These are phyloP conservation scores for Metschnikowia proteae DNA, from an alignment of 805 yeast species.

Conservation along the genomic window DNA sequence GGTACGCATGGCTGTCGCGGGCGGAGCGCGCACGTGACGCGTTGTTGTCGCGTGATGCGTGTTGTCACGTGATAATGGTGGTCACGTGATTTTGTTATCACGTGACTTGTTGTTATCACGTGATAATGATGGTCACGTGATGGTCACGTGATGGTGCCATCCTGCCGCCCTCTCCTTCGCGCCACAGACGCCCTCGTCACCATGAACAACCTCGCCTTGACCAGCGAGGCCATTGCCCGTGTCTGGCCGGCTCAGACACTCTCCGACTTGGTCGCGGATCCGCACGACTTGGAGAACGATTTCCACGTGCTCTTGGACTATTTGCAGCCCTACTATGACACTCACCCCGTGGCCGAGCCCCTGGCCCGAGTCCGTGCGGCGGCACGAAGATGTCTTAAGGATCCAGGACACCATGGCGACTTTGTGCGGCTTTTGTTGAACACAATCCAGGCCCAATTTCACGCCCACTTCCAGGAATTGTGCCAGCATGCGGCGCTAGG, in stretches of 20 bases:
- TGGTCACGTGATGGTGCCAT: background rate
- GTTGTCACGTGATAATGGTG: background rate
- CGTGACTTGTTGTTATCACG: background rate
- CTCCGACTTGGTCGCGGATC: slow-evolving; percentile 13
- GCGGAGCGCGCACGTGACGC: background rate
- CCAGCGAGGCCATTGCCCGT: slow-evolving; percentile 9
- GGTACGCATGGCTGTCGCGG: background rate
- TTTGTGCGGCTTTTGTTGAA: slow-evolving; percentile 33
- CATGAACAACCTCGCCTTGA: slow-evolving; percentile 2
- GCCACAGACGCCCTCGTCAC: background rate
- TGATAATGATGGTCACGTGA: background rate
- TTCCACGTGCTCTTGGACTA: slow-evolving; percentile 30
- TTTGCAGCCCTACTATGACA: slow-evolving; percentile 29
- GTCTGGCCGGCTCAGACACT: slow-evolving; percentile 13
- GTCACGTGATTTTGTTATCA: background rate
- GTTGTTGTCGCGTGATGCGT: background rate
- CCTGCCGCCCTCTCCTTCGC: too few relatives aligned
- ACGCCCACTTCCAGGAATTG: slow-evolving; percentile 10
- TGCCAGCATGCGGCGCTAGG: slow-evolving; percentile 3
- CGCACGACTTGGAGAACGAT: slow-evolving; percentile 33
- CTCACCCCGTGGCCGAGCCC: slow-evolving; percentile 23
- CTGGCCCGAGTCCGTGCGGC: slow-evolving; percentile 35
- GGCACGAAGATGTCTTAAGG: slow-evolving; percentile 34
- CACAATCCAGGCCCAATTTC: slow-evolving; percentile 26
- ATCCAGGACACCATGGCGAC: slow-evolving; percentile 29